Base-by-base conservation (phyloP, 1,139 yeast genomes). In the Hemisphaericaspora xylofermentans region DNA sequence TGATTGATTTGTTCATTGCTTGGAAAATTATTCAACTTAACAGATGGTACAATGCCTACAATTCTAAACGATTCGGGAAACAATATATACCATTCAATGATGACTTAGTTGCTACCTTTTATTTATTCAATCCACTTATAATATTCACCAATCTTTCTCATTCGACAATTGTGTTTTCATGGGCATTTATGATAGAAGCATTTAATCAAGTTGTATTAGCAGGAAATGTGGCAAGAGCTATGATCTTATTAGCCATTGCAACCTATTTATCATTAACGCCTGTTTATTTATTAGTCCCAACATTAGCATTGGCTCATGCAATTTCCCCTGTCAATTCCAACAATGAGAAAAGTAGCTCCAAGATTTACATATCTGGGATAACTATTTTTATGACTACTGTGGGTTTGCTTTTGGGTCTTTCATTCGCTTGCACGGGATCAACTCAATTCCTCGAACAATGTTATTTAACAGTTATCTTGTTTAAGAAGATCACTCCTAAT, bases 121-220 rank as follows among this genome's bases (percentile, higher is more conserved):
- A 85, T 58, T 71, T 86, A 37, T 76, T 88, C 59, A 93, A 89
- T 57, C 99, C 99, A 2, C 69, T 91, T 54, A 66, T 82, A 10
- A 62, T 91, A 2, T 61, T 88, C 43, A 75, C 91, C 10, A 76
- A 82, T 38, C 68, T 86, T 38, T 76, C 95, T 7, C 82, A 82
- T 51, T 84, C 95, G 0, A 80, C 95, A 0, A 66, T 75, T 22
- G 54, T 76, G 1, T 75, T 91, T 55, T 68, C 84, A 4, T 80
- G 86, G 56, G 64, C 82, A 15, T 68, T 80, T 36, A 56, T 88
- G 0, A 60, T 80, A 1, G 71, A 74, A 36, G 60, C 85, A 6
- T 50, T 88, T 25, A 60, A 69, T 44, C 76, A 73, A 44, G 65
- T 80, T 1, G 66, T 77, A 6, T 53, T 70, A 6, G 53, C 59